A percentile compares a stretch with the other conserved stretches of the same genome.
These are phyloP conservation scores for Saccharomyces hybrid DNA, from an alignment of 1,139 yeast genomes.

Conservation along the genomic window DNA sequence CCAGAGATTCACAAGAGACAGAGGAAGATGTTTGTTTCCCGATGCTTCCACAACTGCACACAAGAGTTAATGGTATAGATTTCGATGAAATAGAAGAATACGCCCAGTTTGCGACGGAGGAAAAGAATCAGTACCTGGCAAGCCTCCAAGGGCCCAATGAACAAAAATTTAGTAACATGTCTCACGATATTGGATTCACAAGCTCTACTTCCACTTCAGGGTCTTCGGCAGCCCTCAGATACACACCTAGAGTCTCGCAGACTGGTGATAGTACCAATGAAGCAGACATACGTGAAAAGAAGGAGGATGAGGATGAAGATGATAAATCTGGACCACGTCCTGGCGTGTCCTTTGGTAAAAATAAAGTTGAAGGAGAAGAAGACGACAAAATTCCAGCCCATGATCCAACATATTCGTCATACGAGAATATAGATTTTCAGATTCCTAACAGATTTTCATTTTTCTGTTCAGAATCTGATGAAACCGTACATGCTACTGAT, in stretches of 20 bases:
- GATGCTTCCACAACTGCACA: slow-evolving; percentile 60
- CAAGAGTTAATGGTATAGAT: slow-evolving; percentile 63
- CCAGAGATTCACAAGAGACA: slow-evolving; percentile 71
- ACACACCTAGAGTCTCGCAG: slow-evolving; percentile 38
- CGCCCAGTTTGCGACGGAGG: slow-evolving; percentile 42
- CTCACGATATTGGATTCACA: slow-evolving; percentile 14
- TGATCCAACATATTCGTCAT: slow-evolving; percentile 5
- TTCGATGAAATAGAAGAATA: slow-evolving; percentile 74
- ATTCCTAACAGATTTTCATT: slow-evolving; percentile 74
- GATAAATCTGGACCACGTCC: slow-evolving; percentile 7
- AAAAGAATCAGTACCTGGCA: slow-evolving; percentile 9
- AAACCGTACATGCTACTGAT: slow-evolving; percentile 84
- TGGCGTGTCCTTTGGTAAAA: slow-evolving; percentile 35
- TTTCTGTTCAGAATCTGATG: slow-evolving; percentile 73
- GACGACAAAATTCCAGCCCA: slow-evolving; percentile 3
- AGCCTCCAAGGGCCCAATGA: slow-evolving; percentile 2
- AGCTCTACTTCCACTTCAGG: slow-evolving; percentile 27
- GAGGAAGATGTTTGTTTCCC: slow-evolving; percentile 98
- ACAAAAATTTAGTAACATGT: background rate
- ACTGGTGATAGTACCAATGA: slow-evolving; percentile 4
- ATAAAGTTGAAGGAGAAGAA: slow-evolving; percentile 35
- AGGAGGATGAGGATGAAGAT: slow-evolving; percentile 8
- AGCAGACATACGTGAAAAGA: slow-evolving; percentile 4
- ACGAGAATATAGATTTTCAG: slow-evolving; percentile 14
- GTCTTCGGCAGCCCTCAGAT: slow-evolving; percentile 52